Percentiles rank a stretch among this genome's conserved stretches.
Evolutionary conservation across 2,329 filamentous ascomycete genomes (phyloP).

Genomic region (Aspergillus sp.): DNA sequence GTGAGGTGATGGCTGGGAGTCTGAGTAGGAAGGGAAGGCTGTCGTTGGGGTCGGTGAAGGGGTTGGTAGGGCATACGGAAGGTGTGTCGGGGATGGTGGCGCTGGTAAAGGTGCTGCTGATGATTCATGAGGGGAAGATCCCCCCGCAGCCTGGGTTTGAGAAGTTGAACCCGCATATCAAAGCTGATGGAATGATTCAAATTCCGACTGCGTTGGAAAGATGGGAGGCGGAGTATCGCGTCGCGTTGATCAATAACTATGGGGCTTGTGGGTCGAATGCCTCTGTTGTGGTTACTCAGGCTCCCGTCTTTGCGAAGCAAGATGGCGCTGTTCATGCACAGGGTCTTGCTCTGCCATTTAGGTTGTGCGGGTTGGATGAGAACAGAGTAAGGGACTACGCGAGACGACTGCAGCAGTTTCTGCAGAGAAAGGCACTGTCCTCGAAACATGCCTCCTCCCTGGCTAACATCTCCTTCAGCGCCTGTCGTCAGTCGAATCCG

Average conservation of each 20-base stretch:
- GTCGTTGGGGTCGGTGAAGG: slow-evolving; percentile 36
- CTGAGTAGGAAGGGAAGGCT: slow-evolving; percentile 6
- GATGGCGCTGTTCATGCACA: slow-evolving; percentile 6
- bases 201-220: slow-evolving; percentile 10
- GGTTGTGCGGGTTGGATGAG: slow-evolving; percentile 18
- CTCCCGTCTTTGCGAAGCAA: not conserved
- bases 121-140: slow-evolving; percentile 28
- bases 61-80: slow-evolving; percentile 38
- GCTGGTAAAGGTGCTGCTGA: slow-evolving; percentile 33
- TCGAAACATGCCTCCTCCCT: not conserved
- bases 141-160: slow-evolving; percentile 27
- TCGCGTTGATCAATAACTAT: slow-evolving; percentile 28
- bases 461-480: slow-evolving; percentile 19
- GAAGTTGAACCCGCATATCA: slow-evolving; percentile 24
- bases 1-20: slow-evolving; percentile 20
- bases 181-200: slow-evolving; percentile 10
- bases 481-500: slow-evolving; percentile 22
- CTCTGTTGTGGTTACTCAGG: slow-evolving; percentile 29
- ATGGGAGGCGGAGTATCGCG: slow-evolving; percentile 18
- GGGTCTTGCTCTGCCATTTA: slow-evolving; percentile 13
- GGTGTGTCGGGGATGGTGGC: slow-evolving; percentile 34
- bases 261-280: slow-evolving; percentile 29
- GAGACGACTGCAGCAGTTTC: slow-evolving; percentile 3
- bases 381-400: slow-evolving; percentile 13
- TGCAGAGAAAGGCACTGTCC: not conserved